Evolutionary conservation across 352 stramenopile species (phyloP), one percentile per base, ranked within the genome.

Genomic region (Phytophthora idaei): DNA sequence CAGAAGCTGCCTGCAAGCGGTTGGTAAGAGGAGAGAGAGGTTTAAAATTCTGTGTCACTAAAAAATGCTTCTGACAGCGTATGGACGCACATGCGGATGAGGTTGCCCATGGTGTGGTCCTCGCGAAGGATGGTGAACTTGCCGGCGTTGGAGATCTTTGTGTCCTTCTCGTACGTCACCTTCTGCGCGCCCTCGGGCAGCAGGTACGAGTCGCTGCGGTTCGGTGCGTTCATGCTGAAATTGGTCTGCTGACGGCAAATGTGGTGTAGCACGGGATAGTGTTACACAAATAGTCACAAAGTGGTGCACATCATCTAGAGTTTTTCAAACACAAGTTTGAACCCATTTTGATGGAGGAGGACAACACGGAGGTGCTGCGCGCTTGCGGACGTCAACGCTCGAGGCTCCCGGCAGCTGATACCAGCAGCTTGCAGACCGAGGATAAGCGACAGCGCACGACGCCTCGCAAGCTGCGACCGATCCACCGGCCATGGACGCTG

Each of bases 111-210:
- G 0, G 97, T 99, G 80, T 99, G 97, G 83, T 99, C 97, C 79
- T 99, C 97, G 52, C 98, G 98, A 58, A 99, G 92, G 69, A 99
- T 95, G 51, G 91, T 98, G 73, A 99, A 99, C 50, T 97, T 98
- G 58, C 96, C 97, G 25, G 97, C 95, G 74, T 99, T 99, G 31
- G 93, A 89, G 60, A 99, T 97, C 83, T 99, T 99, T 29, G 96
- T 98, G 77, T 99, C 97, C 42, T 96, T 92, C 66, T 95, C 88
- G 77, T 99, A 99, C 64, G 89, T 90, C 53, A 99, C 92, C 70
- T 98, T 98, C 55, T 91, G 74, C 51, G 85, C 84, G 51, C 87
- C 87, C 65, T 95, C 87, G 15, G 87, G 87, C 71, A 95, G 81
- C 74, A 94, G 67, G 61, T 94, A 95, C 77, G 86, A 89, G 73